Evolutionary conservation across 1,284 basidiomycete genomes (phyloP).

Genomic region (Sanghuangporus baumii): DNA sequence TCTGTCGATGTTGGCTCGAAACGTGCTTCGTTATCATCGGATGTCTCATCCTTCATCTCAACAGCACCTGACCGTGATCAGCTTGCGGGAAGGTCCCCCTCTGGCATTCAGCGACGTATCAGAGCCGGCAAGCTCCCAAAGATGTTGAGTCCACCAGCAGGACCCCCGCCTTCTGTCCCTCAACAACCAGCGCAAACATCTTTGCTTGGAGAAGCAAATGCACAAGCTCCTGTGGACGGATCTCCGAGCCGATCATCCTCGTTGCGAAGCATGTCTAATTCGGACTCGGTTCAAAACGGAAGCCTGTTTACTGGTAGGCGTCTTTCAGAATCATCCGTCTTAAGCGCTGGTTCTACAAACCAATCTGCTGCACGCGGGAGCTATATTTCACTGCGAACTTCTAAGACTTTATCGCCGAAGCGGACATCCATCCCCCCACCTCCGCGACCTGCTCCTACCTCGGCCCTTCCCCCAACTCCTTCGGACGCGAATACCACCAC

Average conservation of each 20-base stretch:
- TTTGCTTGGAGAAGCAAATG: constrained; percentile 20
- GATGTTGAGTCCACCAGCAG: constrained; percentile 19
- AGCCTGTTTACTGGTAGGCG: constrained; percentile 4
- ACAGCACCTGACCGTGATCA: constrained; percentile 29
- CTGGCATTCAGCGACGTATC: constrained; percentile 46
- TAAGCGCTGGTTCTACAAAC: constrained; percentile 43
- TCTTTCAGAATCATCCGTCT: constrained; percentile 21
- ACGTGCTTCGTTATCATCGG: constrained; percentile 42
- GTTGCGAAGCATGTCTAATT: constrained; percentile 25
- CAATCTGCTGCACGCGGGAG: constrained; percentile 39
- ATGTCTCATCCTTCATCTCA: constrained; percentile 48
- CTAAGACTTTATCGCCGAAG: constrained; percentile 32
- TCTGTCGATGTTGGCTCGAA: constrained; percentile 35
- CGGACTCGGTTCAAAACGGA: constrained; percentile 24
- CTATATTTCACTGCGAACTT: constrained; percentile 21
- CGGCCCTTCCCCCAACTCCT: constrained; percentile 64
- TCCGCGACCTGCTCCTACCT: constrained; percentile 59
- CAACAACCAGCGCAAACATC: constrained; percentile 14
- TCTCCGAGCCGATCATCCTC: constrained; percentile 42
- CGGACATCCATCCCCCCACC: constrained; percentile 62
- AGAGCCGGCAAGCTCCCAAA: constrained; percentile 17
- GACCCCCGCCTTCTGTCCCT: constrained; percentile 19
- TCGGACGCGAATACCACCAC: constrained; percentile 23
- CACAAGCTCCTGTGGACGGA: constrained; percentile 33
- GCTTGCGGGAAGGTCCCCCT: constrained; percentile 33